These are phyloP conservation scores for Pachysandra terminalis DNA, from an alignment of 164 flowering plant genomes.

Conservation along the genomic window DNA sequence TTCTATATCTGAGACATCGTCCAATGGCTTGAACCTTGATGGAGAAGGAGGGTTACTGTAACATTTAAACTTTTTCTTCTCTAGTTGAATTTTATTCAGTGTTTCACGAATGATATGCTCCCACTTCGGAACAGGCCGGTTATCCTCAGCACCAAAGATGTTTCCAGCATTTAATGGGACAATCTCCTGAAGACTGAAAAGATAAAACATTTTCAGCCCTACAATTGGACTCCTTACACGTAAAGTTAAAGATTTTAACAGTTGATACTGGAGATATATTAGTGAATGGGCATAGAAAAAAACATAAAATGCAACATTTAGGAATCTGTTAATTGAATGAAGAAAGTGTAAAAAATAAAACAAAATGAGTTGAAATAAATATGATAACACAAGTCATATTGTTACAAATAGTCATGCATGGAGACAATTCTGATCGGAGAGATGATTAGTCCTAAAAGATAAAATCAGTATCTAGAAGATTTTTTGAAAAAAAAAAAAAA, in stretches of 20 bases:
- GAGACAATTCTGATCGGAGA: not conserved
- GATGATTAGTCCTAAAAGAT: not conserved
- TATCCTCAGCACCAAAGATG: conserved; percentile 88
- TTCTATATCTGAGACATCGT: conserved; percentile 59
- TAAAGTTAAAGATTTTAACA: not conserved
- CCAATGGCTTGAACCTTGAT: conserved; percentile 73
- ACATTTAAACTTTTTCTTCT: conserved; percentile 48
- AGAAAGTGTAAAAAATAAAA: not conserved
- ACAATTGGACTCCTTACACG: not conserved
- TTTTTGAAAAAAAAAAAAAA: too few relatives aligned
- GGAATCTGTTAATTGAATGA: not conserved
- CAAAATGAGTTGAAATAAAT: not conserved
- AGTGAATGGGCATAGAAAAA: not conserved
- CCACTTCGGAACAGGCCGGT: conserved; percentile 75
- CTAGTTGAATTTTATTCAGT: conserved; percentile 49
- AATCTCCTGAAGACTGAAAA: conserved; percentile 84
- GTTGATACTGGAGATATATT: not conserved
- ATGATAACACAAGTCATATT: not conserved
- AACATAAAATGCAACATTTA: too few relatives aligned
- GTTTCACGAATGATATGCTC: conserved; percentile 77
- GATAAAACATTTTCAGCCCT: conserved; percentile 2
- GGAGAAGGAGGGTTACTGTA: conserved; percentile 93
- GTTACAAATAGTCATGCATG: not conserved
- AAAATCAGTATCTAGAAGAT: not conserved
- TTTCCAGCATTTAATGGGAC: conserved; percentile 96